These are phyloP conservation scores for Dunaliella sp. DNA, from an alignment of 139 green algal genomes.

Conservation along the genomic window DNA sequence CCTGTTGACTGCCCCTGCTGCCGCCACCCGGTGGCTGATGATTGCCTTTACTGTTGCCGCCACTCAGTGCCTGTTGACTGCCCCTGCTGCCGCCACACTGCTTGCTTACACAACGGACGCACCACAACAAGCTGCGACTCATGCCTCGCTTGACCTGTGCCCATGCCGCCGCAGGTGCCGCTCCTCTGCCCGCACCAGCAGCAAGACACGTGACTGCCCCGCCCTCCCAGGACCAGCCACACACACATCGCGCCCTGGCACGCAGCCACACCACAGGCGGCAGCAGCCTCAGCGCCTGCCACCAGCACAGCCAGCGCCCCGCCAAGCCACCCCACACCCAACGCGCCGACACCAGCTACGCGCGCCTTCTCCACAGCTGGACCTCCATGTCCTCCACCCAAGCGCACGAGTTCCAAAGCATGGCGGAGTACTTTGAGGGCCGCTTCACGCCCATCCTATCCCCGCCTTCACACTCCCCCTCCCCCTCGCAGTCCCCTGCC, in stretches of 20 bases:
- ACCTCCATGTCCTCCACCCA: background rate
- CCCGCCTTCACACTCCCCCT: background rate
- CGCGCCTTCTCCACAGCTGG: background rate
- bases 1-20: too few species aligned
- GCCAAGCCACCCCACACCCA: background rate
- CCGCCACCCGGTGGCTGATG: too few species aligned
- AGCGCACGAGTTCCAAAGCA: background rate
- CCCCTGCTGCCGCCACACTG: too few species aligned
- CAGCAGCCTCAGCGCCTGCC: background rate
- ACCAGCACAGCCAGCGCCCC: background rate
- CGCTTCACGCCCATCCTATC: background rate
- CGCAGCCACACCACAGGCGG: background rate
- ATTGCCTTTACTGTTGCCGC: too few species aligned
- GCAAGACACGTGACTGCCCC: too few species aligned
- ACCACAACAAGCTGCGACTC: too few species aligned
- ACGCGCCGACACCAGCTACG: background rate
- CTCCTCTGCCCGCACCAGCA: too few species aligned
- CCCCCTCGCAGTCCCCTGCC: background rate
- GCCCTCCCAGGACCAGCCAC: too few species aligned
- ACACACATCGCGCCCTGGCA: background rate
- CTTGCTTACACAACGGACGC: too few species aligned
- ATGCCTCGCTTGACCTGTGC: too few species aligned
- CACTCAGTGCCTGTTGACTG: too few species aligned
- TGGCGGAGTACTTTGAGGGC: constrained; percentile 5
- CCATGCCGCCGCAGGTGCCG: too few species aligned